Percentiles rank a stretch among this genome's conserved stretches.
These are phyloP conservation scores for Endoconidiophora polonica DNA, from an alignment of 2,329 filamentous ascomycete genomes.

Conservation along the genomic window DNA sequence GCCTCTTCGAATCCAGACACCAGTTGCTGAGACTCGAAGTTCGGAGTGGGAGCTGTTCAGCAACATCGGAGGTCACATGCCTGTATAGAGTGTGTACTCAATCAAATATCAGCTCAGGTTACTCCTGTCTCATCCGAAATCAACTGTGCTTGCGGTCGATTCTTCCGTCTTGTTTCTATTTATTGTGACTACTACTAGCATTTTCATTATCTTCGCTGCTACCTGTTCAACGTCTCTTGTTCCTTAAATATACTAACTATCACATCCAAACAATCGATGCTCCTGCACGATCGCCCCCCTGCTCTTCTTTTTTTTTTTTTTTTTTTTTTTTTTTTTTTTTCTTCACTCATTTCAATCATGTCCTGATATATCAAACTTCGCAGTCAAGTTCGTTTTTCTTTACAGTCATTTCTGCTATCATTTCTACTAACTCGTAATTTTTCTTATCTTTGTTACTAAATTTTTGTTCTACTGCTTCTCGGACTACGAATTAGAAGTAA, in stretches of 20 bases:
- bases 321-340: constrained; percentile 1
- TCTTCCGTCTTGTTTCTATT: too few relatives aligned
- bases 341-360: neutral
- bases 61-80: constrained; percentile 25
- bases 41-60: constrained; percentile 31
- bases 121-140: too few relatives aligned
- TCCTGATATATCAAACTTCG: neutral
- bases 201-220: too few relatives aligned
- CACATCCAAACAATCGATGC: too few relatives aligned
- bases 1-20: constrained; percentile 1
- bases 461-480: neutral
- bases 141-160: too few relatives aligned
- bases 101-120: too few relatives aligned
- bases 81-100: constrained; percentile 4
- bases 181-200: too few relatives aligned
- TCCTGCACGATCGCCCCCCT: too few relatives aligned
- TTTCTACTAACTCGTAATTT: neutral
- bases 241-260: too few relatives aligned
- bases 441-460: neutral
- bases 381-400: neutral
- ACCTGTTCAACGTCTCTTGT: too few relatives aligned
- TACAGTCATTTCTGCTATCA: constrained; percentile 1
- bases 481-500: too few relatives aligned
- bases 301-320: constrained; percentile 7
- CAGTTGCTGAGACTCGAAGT: constrained; percentile 13